Percentiles rank a stretch among this genome's conserved stretches.
Evolutionary conservation across 2,329 filamentous ascomycete species (phyloP).

Genomic region (Exophiala spinifera): DNA sequence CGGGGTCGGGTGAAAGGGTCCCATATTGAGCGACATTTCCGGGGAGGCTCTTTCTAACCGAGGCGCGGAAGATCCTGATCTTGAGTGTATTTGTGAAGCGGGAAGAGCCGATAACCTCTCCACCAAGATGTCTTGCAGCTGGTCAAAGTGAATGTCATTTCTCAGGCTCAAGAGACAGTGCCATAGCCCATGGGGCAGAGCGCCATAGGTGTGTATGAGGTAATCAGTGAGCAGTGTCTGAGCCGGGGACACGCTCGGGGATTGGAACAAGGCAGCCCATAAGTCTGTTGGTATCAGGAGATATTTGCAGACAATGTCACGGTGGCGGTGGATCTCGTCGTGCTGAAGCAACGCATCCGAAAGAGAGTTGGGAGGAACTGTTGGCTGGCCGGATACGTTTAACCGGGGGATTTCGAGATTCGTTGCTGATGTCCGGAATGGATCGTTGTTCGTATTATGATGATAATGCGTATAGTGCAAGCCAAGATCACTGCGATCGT

Average conservation of each 20-base stretch:
- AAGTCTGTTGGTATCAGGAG: conserved; percentile 5
- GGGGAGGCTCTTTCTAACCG: no score
- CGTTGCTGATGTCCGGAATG: not conserved
- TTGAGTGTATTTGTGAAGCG: not conserved
- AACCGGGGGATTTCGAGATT: not conserved
- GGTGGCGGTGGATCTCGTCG: conserved; percentile 1
- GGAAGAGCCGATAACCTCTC: conserved; percentile 1
- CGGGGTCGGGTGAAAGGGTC: not conserved
- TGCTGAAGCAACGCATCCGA: conserved; percentile 2
- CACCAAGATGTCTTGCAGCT: conserved; percentile 2
- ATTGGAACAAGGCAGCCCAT: conserved; percentile 9
- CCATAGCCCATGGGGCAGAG: conserved; percentile 12
- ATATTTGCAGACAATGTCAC: conserved; percentile 8
- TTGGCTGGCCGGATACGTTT: not conserved
- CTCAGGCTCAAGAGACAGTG: conserved; percentile 4
- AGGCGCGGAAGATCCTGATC: not conserved
- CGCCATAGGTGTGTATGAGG: conserved; percentile 8
- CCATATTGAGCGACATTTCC: not conserved
- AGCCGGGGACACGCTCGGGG: conserved; percentile 3
- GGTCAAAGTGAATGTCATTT: conserved; percentile 5
- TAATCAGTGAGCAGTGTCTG: conserved; percentile 3
- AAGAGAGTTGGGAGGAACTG: not conserved
- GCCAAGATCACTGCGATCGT: not conserved
- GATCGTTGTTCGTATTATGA: no score
- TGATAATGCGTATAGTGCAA: not conserved